Percentiles rank a stretch among this genome's conserved stretches.
Conservation (phyloP, 2,329 filamentous ascomycete genomes). For the Talaromyces sp. region DNA sequence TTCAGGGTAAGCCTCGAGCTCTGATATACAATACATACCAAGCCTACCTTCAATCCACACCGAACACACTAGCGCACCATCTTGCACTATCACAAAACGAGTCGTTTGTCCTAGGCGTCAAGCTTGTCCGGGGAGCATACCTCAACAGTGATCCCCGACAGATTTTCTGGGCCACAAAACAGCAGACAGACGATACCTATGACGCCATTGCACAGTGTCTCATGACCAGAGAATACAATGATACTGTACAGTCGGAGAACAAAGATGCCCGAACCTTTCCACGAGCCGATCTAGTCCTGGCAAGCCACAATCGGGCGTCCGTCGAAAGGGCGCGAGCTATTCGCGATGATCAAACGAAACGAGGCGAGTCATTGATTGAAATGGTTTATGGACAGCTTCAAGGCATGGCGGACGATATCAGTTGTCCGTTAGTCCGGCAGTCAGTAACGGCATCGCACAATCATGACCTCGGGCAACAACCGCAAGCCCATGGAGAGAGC, state of each 20-base stretch:
- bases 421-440: conserved; percentile 48
- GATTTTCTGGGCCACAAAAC: conserved; percentile 66
- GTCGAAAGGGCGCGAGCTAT: conserved; percentile 54
- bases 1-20: conserved; percentile 46
- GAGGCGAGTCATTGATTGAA: conserved; percentile 41
- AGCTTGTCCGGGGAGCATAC: conserved; percentile 72
- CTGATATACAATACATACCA: conserved; percentile 77
- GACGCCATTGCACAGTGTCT: conserved; percentile 66
- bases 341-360: conserved; percentile 43
- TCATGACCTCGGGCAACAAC: conserved; percentile 30
- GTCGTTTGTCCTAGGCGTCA: conserved; percentile 66
- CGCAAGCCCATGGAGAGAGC: conserved; percentile 37
- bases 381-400: conserved; percentile 55
- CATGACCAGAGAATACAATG: conserved; percentile 58
- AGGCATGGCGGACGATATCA: conserved; percentile 59
- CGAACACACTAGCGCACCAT: conserved; percentile 57
- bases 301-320: conserved; percentile 74
- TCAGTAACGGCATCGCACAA: conserved; percentile 6
- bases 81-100: conserved; percentile 56
- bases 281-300: conserved; percentile 63
- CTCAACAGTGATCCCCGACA: conserved; percentile 65
- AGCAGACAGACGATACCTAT: conserved; percentile 66
- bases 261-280: conserved; percentile 46
- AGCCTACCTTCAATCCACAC: conserved; percentile 65
- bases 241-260: conserved; percentile 46